Conservation (phyloP, 495 filamentous ascomycete genomes). For the Viridothelium virens region DNA sequence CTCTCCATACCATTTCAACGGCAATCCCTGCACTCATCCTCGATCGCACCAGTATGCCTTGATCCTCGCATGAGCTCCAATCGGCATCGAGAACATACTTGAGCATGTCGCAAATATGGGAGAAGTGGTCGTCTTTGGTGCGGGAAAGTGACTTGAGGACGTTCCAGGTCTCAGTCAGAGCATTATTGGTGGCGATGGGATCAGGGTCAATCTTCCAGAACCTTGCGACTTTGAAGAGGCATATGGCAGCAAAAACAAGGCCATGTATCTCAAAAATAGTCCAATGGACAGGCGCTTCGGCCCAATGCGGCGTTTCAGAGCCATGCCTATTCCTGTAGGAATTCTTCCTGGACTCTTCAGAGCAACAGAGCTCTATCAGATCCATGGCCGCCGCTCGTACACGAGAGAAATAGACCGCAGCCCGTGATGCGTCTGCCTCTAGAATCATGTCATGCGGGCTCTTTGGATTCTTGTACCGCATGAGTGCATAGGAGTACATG, state of each 20-base stretch:
- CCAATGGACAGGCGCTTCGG: not conserved
- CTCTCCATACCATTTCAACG: not conserved
- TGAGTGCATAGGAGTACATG: not conserved
- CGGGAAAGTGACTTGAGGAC: not conserved
- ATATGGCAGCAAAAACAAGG: not conserved
- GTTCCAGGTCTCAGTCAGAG: not conserved
- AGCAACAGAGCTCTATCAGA: not conserved
- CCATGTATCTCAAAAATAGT: not conserved
- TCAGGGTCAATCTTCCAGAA: constrained; percentile 1
- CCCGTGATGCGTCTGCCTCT: not conserved
- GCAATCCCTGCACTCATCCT: not conserved
- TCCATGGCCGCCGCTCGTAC: not conserved
- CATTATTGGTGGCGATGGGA: not conserved
- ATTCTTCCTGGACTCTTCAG: not conserved
- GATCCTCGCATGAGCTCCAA: not conserved
- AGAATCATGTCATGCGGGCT: not conserved
- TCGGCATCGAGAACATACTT: not conserved
- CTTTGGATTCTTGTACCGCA: not conserved
- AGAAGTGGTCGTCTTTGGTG: not conserved
- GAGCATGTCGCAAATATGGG: not conserved
- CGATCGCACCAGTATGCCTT: not conserved
- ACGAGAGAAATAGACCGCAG: not conserved
- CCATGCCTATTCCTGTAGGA: not conserved
- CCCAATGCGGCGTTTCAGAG: not conserved
- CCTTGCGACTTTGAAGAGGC: not conserved